phyloP scores from a whole-genome alignment of 192 early-diverging fungal genomes.

The Dimargaris cristalligena region DNA sequence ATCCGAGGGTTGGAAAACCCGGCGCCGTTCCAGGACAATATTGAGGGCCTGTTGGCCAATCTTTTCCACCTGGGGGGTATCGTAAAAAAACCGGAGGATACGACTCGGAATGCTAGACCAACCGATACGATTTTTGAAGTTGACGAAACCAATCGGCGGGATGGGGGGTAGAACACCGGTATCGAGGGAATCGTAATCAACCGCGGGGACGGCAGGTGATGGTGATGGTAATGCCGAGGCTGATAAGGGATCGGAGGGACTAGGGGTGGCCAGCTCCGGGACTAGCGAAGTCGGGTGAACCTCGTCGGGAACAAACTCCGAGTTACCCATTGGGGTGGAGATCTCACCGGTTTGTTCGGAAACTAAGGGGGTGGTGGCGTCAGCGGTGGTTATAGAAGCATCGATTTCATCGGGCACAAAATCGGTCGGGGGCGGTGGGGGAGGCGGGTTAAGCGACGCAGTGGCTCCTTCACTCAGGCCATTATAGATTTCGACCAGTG shows the following conservation, averaged over 20 bases:
- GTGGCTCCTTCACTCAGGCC: conserved; percentile 21
- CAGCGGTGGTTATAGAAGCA: conserved; percentile 7
- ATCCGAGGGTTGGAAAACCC: conserved; percentile 15
- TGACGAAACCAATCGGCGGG: conserved; percentile 20
- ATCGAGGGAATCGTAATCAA: conserved; percentile 10
- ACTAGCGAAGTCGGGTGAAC: neutral
- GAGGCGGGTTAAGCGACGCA: conserved; percentile 2
- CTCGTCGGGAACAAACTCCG: neutral
- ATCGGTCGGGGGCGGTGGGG: no score
- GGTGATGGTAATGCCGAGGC: neutral
- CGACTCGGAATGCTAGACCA: conserved; percentile 27
- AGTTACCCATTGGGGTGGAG: neutral
- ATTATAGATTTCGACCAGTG: conserved; percentile 22
- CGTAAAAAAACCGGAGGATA: conserved; percentile 20
- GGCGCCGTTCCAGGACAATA: conserved; percentile 17
- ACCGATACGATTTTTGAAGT: conserved; percentile 25
- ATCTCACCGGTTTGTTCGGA: conserved; percentile 5
- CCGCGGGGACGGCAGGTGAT: neutral
- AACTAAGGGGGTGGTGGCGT: neutral
- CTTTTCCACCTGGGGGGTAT: conserved; percentile 21
- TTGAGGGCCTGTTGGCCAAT: conserved; percentile 21
- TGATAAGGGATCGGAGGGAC: neutral
- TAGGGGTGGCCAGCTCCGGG: neutral
- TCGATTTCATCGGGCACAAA: conserved; percentile 10
- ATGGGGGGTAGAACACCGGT: conserved; percentile 18